Base-by-base conservation (phyloP, 805 yeast genomes). In the Yarrowia osloensis region DNA sequence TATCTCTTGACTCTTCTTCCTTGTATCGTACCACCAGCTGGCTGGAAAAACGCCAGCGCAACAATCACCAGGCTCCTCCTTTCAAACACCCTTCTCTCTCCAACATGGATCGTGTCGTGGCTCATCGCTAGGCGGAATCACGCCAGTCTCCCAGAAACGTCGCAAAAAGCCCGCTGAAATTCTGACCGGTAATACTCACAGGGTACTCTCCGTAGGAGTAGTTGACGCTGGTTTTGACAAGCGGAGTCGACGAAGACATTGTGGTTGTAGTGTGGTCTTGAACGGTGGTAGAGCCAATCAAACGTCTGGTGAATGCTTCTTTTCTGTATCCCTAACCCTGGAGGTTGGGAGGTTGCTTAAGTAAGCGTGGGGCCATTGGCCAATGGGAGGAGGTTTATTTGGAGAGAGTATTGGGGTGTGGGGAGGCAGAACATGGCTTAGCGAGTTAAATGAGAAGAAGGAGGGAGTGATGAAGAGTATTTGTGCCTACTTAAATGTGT, bases 161-260 rank as follows among this genome's bases (percentile, higher is more conserved):
- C 17, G 54, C 54, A 33, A 52, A 52, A 22, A 4, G 19, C n/a
- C 29, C 7, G 13, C 29, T 12, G 42, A 12, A 37, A 24, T 8
- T 22, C 40, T 4, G 13, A 21, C 29, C 31, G 28, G n/a, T n/a
- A 17, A 57, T 57, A 57, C 63, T 57, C 49, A 57, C 63, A 57
- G 63, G 63, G n/a, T 57, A 57, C 11, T 57, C 63, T n/a, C 63
- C 63, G 63, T 28, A 28, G 49, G 63, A 57, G 63, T 57, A 28
- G 63, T 57, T 57, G 63, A 57, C 63, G 19, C 63, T 57, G 37
- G 63, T 57, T 40, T 57, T 57, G 63, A 57, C 63, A 57, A 57
- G 11, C 63, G 63, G 63, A 57, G 63, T 57, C 49, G 63, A 39
- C 63, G 63, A 57, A 57, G 63, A 57, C 63, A 57, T 57, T 39